Evolutionary conservation across 352 stramenopile species (phyloP).

Genomic region (Salisapilia sapeloensis): DNA sequence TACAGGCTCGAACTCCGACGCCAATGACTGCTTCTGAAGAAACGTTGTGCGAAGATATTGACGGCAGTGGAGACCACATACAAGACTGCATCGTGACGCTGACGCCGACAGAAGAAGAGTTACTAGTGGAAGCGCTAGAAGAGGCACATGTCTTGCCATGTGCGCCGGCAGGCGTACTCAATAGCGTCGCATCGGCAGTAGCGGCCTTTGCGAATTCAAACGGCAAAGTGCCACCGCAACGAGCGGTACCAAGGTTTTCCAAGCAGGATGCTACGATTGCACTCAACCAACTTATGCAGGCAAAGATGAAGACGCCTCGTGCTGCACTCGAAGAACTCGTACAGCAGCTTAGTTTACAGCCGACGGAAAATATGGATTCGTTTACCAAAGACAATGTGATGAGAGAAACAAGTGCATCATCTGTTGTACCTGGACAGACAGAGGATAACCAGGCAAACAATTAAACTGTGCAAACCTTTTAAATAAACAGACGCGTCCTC

Average conservation of each 20-base stretch:
- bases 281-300: conserved; percentile 10
- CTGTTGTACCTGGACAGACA: no score
- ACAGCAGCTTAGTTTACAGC: no score
- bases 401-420: no score
- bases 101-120: conserved; percentile 24
- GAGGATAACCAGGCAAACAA: no score
- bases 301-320: no score
- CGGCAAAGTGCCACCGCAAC: conserved; percentile 17
- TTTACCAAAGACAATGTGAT: no score
- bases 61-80: conserved; percentile 8
- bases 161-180: conserved; percentile 23
- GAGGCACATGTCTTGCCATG: conserved; percentile 26
- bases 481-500: no score
- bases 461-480: no score
- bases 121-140: conserved; percentile 26
- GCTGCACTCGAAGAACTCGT: no score
- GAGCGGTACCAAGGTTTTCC: conserved; percentile 15
- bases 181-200: conserved; percentile 30
- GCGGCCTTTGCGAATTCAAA: conserved; percentile 31
- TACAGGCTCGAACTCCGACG: conserved; percentile 14
- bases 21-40: conserved; percentile 5
- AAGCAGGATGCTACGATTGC: conserved; percentile 16
- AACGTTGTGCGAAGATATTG: conserved; percentile 2
- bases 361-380: no score
- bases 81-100: conserved; percentile 40